These are phyloP conservation scores for Leucosporidium yakuticum DNA, from an alignment of 768 basidiomycete species.

Conservation along the genomic window DNA sequence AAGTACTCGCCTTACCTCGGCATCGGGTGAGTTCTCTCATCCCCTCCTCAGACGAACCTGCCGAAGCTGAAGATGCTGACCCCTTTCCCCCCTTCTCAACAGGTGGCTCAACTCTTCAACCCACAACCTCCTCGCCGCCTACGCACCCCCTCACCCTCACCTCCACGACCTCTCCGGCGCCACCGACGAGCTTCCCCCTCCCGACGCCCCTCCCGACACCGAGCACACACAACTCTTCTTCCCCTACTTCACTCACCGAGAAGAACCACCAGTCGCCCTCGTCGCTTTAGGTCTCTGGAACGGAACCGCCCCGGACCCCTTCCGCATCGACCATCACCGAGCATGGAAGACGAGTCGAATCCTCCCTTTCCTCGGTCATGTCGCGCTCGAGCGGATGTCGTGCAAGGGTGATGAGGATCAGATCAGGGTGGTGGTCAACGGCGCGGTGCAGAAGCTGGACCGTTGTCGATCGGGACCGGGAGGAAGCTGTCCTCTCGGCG, in stretches of 20 bases:
- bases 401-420: conserved; percentile 37
- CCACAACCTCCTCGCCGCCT: conserved; percentile 24
- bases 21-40: not conserved
- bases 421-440: conserved; percentile 46
- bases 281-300: conserved; percentile 47
- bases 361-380: conserved; percentile 47
- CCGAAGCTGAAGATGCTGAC: too few relatives aligned
- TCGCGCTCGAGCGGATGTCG: conserved; percentile 45
- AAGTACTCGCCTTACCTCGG: not conserved
- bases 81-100: too few relatives aligned
- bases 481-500: conserved; percentile 36
- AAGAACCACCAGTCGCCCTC: conserved; percentile 46
- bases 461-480: conserved; percentile 44
- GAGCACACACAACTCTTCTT: conserved; percentile 46
- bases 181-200: conserved; percentile 39
- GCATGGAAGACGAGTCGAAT: conserved; percentile 46
- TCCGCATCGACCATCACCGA: conserved; percentile 31
- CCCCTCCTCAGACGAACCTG: too few relatives aligned
- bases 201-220: conserved; percentile 44
- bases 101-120: conserved; percentile 43
- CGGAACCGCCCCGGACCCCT: conserved; percentile 35
- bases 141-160: conserved; percentile 14
- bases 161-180: conserved; percentile 5
- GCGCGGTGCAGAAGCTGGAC: conserved; percentile 41
- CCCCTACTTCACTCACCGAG: conserved; percentile 47